A percentile compares a stretch with the other conserved stretches of the same genome.
Conservation (phyloP, 1,139 yeast genomes). For the Pichia sp. region DNA sequence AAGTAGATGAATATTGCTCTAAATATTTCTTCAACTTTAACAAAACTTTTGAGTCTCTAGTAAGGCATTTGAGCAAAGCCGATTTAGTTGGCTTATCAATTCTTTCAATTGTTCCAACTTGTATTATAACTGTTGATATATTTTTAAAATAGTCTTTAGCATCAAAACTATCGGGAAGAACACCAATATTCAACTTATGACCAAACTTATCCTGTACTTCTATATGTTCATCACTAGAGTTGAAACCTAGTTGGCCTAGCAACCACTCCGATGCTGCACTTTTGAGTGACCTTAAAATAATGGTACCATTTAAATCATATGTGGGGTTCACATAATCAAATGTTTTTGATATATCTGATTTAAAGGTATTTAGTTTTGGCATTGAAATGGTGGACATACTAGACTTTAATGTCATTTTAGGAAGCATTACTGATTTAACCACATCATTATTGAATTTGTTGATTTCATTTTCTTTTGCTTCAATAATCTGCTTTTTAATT, state of each 20-base stretch:
- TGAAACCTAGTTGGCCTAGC: constrained; percentile 4
- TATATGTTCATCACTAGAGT: too few relatives aligned
- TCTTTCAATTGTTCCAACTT: constrained; percentile 37
- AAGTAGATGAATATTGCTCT: constrained; percentile 34
- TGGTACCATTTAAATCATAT: constrained; percentile 1
- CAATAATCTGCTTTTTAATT: constrained; percentile 29
- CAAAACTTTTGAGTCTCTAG: constrained; percentile 36
- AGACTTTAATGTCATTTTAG: background rate
- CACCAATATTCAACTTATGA: constrained; percentile 26
- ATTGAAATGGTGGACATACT: background rate
- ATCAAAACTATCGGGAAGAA: constrained; percentile 38
- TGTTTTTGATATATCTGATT: background rate
- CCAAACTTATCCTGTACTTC: background rate
- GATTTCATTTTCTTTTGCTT: constrained; percentile 42
- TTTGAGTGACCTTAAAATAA: constrained; percentile 9
- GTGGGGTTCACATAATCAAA: constrained; percentile 4
- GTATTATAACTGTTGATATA: constrained; percentile 40
- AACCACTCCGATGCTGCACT: constrained; percentile 12
- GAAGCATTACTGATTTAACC: background rate
- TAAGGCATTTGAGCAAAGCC: constrained; percentile 20
- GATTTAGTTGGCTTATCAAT: constrained; percentile 29
- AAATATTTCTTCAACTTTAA: constrained; percentile 36
- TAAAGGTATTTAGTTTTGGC: background rate
- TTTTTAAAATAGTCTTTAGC: constrained; percentile 36
- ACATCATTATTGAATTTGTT: constrained; percentile 24